Conservation (phyloP, 2,329 filamentous ascomycete species). For the Chaetomiaceae sp. region DNA sequence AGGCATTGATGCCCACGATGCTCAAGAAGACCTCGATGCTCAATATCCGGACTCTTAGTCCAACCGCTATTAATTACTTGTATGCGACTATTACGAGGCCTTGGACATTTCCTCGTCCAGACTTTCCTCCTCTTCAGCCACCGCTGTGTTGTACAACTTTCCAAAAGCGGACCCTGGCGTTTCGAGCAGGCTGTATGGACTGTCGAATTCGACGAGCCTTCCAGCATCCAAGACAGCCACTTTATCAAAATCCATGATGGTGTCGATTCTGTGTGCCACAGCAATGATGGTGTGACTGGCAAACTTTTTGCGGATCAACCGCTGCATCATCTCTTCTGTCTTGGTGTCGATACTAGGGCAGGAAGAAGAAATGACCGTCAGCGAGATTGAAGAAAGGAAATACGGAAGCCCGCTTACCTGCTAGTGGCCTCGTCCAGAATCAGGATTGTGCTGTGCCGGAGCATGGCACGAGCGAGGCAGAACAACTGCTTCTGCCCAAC, state of each 20-base stretch:
- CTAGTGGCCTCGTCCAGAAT: constrained; percentile 43
- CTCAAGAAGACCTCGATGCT: too few species aligned
- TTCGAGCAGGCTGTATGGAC: constrained; percentile 21
- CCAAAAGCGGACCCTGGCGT: constrained; percentile 16
- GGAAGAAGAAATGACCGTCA: too few species aligned
- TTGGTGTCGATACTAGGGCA: constrained; percentile 46
- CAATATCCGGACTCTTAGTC: too few species aligned
- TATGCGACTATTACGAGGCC: too few species aligned
- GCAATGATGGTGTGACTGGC: constrained; percentile 47
- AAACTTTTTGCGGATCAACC: constrained; percentile 50
- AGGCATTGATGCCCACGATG: too few species aligned
- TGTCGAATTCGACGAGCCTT: constrained; percentile 31
- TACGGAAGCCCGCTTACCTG: constrained; percentile 23
- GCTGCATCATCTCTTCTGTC: constrained; percentile 52
- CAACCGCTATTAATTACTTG: too few species aligned
- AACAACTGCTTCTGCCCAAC: constrained; percentile 48
- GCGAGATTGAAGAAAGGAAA: too few species aligned
- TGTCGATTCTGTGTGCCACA: constrained; percentile 35
- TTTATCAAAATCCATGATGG: constrained; percentile 46
- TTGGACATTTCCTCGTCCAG: background rate
- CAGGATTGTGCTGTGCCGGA: constrained; percentile 38
- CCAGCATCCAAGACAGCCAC: constrained; percentile 43
- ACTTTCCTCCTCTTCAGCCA: constrained; percentile 14
- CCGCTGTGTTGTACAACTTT: constrained; percentile 16
- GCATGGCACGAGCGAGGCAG: constrained; percentile 43